Evolutionary conservation across 225 moss, liverwort and hornwort species (phyloP), one percentile per base, ranked within the genome.

Genomic region (Pseudoscleropodium purum): DNA sequence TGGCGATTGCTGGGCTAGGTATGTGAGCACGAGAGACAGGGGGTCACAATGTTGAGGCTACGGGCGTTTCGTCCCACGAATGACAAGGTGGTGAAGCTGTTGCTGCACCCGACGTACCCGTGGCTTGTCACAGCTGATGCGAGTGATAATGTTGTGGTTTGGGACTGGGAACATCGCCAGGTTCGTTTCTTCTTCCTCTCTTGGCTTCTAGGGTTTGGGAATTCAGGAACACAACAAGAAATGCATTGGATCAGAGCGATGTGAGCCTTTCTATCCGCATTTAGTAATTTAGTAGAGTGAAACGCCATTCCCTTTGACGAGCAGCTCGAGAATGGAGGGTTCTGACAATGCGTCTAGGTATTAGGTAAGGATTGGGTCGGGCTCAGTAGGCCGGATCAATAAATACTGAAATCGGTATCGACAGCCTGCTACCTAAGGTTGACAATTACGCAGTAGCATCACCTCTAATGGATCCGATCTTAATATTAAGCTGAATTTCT

Each of bases 111-210:
- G 88, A 99, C 99, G 69, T 97, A 96, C 75, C 99, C 99, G 45
- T 99, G 99, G 99, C 93, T 97, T 64, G 97, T 95, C 79, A 96
- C 96, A 90, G 97, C 97, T 74, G 99, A 99, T 91, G 95, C 95
- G 45, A 95, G 95, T 74, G 99, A 96, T 79, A 99, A 99, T 87
- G 97, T 99, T 59, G 97, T 99, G 30, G 99, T 99, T 54, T 99
- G 99, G 99, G 99, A 99, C 89, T 99, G 99, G 99, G 96, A 97
- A 89, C 99, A 99, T 94, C 97, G 99, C 67, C 99, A 99, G 99
- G 99, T 97, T 84, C 49, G 86, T 86, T 68, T 15, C 56, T 70
- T 37, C 37, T 79, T 81, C 51, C 61, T 82, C 54, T 52, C 49
- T 72, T 54, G 61, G 47, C 75, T 81, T 77, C 87, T 92, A 77